Evolutionary conservation across 257 asterid genomes (phyloP).

Genomic region (Forsythia suspensa): DNA sequence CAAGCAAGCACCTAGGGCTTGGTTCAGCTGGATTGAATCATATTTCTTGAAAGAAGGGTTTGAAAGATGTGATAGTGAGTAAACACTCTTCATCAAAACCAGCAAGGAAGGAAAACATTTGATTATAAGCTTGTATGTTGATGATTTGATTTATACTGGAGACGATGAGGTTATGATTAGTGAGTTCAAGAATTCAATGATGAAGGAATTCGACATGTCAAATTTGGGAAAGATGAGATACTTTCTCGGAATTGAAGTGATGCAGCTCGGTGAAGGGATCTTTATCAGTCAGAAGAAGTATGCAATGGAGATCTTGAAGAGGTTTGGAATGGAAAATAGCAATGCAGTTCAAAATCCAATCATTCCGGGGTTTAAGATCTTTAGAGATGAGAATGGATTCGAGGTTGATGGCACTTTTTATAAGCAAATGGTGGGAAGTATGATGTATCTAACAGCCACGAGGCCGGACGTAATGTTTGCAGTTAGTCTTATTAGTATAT

Average conservation of each 20-base stretch:
- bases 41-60: conserved; percentile 5
- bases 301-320: not conserved
- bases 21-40: conserved; percentile 1
- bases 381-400: not conserved
- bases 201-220: not conserved
- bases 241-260: not conserved
- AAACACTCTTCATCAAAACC: not conserved
- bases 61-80: not conserved
- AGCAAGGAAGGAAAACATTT: not conserved
- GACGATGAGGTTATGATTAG: not conserved
- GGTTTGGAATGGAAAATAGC: not conserved
- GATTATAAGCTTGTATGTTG: not conserved
- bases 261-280: not conserved
- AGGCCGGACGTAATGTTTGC: not conserved
- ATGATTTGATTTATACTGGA: not conserved
- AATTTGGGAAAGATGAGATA: not conserved
- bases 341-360: not conserved
- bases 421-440: not conserved
- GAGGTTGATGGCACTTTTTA: not conserved
- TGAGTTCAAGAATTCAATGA: not conserved
- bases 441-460: not conserved
- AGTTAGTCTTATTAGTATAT: not conserved
- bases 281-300: not conserved
- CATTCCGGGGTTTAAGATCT: not conserved
- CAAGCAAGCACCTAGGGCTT: conserved; percentile 9